A percentile compares a stretch with the other conserved stretches of the same genome.
Evolutionary conservation across 306 rosid genomes (phyloP).

Genomic region (Quercus aquifolioides): DNA sequence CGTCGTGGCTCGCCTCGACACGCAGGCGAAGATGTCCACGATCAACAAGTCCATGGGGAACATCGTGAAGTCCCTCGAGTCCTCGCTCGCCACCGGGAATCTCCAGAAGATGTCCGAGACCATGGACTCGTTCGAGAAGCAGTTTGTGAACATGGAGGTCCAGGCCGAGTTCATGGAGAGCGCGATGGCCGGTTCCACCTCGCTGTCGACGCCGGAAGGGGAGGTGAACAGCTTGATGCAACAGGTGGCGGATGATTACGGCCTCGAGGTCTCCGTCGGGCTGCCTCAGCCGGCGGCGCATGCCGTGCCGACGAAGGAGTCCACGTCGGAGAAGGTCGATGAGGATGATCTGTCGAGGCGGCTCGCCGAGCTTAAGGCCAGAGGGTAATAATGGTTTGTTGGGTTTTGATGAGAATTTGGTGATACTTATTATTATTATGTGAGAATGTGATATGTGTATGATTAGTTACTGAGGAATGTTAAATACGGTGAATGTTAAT

Average conservation of each 20-base stretch:
- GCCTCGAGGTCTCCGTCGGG: slow-evolving; percentile 94
- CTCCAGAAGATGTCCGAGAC: slow-evolving; percentile 98
- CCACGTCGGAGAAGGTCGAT: slow-evolving; percentile 62
- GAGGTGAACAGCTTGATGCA: slow-evolving; percentile 95
- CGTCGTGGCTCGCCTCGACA: slow-evolving; percentile 91
- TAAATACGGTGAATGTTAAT: too few species aligned
- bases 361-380: slow-evolving; percentile 95
- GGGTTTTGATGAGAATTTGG: neutral
- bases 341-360: slow-evolving; percentile 87
- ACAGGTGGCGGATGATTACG: slow-evolving; percentile 94
- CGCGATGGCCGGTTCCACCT: slow-evolving; percentile 95
- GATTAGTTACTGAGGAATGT: neutral
- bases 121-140: slow-evolving; percentile 92
- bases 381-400: slow-evolving; percentile 45
- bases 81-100: slow-evolving; percentile 67
- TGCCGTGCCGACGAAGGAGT: slow-evolving; percentile 78
- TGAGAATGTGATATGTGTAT: neutral
- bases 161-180: slow-evolving; percentile 97
- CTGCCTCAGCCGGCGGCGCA: slow-evolving; percentile 84
- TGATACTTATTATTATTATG: neutral
- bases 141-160: slow-evolving; percentile 96
- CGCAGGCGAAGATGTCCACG: slow-evolving; percentile 93
- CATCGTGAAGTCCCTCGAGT: slow-evolving; percentile 88
- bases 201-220: slow-evolving; percentile 87
- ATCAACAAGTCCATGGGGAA: slow-evolving; percentile 85